phyloP scores from a whole-genome alignment of 2,329 filamentous ascomycete genomes.

The Diaporthe aspalathi region DNA sequence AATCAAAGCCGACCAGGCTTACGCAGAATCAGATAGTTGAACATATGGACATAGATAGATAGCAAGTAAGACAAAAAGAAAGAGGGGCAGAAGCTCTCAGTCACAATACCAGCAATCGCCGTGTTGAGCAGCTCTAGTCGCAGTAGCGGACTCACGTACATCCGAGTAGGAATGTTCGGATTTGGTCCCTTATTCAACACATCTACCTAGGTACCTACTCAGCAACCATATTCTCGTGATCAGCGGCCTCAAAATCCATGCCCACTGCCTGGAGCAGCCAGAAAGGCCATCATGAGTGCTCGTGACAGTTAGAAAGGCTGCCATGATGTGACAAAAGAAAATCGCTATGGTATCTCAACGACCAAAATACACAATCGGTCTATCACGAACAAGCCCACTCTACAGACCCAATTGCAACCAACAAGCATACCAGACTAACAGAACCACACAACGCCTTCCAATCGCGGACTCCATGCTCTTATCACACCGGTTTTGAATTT shows the following conservation, averaged over 20 bases:
- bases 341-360: constrained; percentile 32
- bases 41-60: background rate
- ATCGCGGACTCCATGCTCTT: constrained; percentile 6
- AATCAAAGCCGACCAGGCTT: background rate
- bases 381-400: background rate
- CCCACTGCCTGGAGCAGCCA: too few relatives aligned
- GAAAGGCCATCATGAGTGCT: background rate
- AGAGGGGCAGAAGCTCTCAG: background rate
- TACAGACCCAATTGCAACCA: background rate
- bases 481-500: background rate
- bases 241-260: background rate
- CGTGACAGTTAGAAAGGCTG: background rate
- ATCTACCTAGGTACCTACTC: too few relatives aligned
- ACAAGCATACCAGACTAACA: background rate
- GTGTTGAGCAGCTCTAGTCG: background rate
- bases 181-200: background rate
- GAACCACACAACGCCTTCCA: constrained; percentile 18
- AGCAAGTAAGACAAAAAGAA: background rate
- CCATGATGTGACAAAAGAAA: background rate
- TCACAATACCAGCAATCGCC: background rate
- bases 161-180: background rate
- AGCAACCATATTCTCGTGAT: background rate
- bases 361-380: background rate
- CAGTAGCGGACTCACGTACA: background rate
- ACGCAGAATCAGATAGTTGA: background rate